phyloP scores from a whole-genome alignment of 2,329 filamentous ascomycete species.

The Zarea fungicola region DNA sequence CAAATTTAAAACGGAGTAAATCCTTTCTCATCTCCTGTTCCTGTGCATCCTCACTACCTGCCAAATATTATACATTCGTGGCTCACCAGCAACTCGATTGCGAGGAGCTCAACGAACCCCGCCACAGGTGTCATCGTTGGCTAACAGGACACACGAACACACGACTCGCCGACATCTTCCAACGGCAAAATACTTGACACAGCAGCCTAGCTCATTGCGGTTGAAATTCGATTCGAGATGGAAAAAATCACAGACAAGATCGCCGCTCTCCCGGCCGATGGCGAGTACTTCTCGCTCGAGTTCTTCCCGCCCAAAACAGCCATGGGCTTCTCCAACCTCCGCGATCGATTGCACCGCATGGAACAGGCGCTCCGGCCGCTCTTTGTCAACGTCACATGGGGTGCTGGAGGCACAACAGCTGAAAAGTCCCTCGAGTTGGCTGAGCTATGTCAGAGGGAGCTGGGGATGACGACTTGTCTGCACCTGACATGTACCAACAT shows the following conservation, averaged over 20 bases:
- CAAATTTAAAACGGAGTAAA: neutral
- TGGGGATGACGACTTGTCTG: constrained; percentile 89
- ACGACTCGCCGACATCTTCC: constrained; percentile 2
- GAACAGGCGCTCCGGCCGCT: constrained; percentile 82
- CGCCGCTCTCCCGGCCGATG: constrained; percentile 74
- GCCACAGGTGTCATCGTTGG: constrained; percentile 5
- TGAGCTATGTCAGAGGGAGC: constrained; percentile 87
- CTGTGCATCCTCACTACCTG: too few relatives aligned
- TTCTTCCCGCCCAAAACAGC: constrained; percentile 98
- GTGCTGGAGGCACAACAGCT: constrained; percentile 87
- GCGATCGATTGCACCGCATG: constrained; percentile 92
- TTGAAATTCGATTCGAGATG: constrained; percentile 45
- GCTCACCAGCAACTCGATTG: too few relatives aligned
- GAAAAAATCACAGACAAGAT: constrained; percentile 95
- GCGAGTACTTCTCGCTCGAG: constrained; percentile 90
- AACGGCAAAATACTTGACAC: neutral
- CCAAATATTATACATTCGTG: neutral
- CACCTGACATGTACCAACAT: constrained; percentile 98
- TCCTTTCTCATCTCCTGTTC: neutral
- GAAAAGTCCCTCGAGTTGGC: constrained; percentile 89
- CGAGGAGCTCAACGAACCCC: too few relatives aligned
- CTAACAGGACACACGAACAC: neutral
- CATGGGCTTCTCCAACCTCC: constrained; percentile 92
- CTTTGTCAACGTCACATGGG: constrained; percentile 98
- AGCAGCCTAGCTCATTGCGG: neutral